Percentiles rank a stretch among this genome's conserved stretches.
phyloP scores from a whole-genome alignment of 345 rosid species.

The Corymbia maculata region DNA sequence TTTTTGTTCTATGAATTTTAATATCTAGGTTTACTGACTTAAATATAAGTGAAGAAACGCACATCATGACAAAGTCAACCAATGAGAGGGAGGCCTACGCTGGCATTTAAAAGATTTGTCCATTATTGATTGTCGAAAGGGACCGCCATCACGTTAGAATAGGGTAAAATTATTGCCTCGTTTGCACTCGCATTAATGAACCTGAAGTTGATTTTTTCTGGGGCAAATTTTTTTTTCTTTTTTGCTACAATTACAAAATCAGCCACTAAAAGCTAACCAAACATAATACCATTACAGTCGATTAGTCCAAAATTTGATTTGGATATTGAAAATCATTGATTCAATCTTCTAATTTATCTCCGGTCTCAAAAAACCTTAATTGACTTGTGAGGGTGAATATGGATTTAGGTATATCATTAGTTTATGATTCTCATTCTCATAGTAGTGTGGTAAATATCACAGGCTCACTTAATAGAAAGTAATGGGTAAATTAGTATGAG shows the following conservation, averaged over 20 bases:
- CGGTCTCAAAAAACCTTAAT: background rate
- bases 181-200: background rate
- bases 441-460: background rate
- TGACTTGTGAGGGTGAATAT: background rate
- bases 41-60: no score
- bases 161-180: background rate
- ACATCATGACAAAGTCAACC: no score
- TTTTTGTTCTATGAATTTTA: background rate
- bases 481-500: background rate
- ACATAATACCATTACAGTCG: background rate
- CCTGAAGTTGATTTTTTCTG: background rate
- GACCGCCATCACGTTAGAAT: background rate
- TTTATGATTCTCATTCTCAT: background rate
- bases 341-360: background rate
- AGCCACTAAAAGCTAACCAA: background rate
- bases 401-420: rapidly evolving
- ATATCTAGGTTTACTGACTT: background rate
- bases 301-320: background rate
- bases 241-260: background rate
- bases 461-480: background rate
- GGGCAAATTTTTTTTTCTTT: background rate
- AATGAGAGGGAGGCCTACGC: no score
- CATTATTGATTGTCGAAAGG: background rate
- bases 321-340: background rate
- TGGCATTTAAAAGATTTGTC: background rate